Conservation (phyloP, 2,329 filamentous ascomycete species). For the Huntiella bhutanensis region DNA sequence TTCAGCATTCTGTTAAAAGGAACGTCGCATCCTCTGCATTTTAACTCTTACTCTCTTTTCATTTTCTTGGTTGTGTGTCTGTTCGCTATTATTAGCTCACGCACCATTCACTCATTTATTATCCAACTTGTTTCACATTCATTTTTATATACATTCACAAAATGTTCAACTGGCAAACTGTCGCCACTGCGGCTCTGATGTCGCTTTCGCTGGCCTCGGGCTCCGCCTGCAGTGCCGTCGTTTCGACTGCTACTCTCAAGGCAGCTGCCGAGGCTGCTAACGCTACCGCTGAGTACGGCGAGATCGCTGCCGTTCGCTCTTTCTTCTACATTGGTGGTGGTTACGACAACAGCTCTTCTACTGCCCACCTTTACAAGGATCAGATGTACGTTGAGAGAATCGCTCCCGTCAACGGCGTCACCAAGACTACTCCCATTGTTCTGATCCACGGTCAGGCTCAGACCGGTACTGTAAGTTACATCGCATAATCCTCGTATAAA, state of each 20-base stretch:
- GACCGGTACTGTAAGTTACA: slow-evolving; percentile 20
- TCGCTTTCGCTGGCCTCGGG: slow-evolving; percentile 4
- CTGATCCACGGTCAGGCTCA: slow-evolving; percentile 25
- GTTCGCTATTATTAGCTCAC: too few relatives aligned
- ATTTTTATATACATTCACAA: too few relatives aligned
- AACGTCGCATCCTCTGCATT: not conserved
- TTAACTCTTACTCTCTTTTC: not conserved
- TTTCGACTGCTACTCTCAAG: slow-evolving; percentile 4
- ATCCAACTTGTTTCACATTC: too few relatives aligned
- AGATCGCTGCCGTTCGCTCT: slow-evolving; percentile 14
- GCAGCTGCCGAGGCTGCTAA: slow-evolving; percentile 4
- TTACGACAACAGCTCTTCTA: slow-evolving; percentile 17
- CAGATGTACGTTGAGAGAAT: slow-evolving; percentile 38
- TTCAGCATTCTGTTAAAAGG: too few relatives aligned
- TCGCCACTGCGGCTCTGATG: not conserved
- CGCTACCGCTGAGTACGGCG: slow-evolving; percentile 11
- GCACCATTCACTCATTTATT: too few relatives aligned
- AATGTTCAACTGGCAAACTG: too few relatives aligned
- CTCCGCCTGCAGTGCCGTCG: slow-evolving; percentile 4
- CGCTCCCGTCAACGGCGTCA: slow-evolving; percentile 16
- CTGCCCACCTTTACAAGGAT: slow-evolving; percentile 12
- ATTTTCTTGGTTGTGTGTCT: not conserved
- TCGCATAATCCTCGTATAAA: slow-evolving; percentile 1
- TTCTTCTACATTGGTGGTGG: slow-evolving; percentile 22
- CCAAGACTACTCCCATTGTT: slow-evolving; percentile 19